phyloP scores from a whole-genome alignment of 2,329 filamentous ascomycete genomes.

The Chaetomium sp. region DNA sequence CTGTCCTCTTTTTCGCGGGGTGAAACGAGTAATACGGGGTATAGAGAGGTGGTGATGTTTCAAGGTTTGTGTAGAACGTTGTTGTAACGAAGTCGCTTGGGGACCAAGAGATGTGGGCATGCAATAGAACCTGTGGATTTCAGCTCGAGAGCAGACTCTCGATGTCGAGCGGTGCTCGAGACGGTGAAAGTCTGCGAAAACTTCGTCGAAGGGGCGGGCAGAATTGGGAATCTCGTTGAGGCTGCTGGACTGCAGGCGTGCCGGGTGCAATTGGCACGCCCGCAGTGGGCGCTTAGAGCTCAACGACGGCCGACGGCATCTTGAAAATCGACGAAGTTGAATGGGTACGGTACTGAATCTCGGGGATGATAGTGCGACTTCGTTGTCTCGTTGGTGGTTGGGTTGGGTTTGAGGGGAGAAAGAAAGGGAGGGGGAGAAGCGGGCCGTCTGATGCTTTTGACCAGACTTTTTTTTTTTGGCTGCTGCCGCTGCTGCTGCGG shows the following conservation, averaged over 20 bases:
- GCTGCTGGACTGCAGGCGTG: constrained; percentile 78
- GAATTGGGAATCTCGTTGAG: constrained; percentile 64
- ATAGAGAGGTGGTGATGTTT: neutral
- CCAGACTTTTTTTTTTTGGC: constrained; percentile 28
- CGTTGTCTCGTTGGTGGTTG: constrained; percentile 51
- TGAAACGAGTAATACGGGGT: too few species aligned
- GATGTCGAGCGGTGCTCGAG: constrained; percentile 20
- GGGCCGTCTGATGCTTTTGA: constrained; percentile 27
- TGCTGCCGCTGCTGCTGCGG: too few species aligned
- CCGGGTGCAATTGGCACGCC: constrained; percentile 46
- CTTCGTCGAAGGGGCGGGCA: constrained; percentile 59
- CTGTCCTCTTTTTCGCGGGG: too few species aligned
- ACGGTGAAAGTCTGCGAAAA: constrained; percentile 54
- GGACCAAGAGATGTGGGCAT: constrained; percentile 16
- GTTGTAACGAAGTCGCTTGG: constrained; percentile 5
- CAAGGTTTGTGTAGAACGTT: neutral
- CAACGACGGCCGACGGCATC: constrained; percentile 74
- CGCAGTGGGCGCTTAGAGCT: constrained; percentile 89
- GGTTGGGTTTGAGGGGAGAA: constrained; percentile 31
- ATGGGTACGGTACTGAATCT: constrained; percentile 29
- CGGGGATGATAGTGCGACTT: constrained; percentile 50
- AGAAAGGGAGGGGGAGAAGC: constrained; percentile 27
- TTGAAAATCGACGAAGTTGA: constrained; percentile 61
- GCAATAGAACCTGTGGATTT: constrained; percentile 18
- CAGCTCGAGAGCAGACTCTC: constrained; percentile 21